phyloP scores from a whole-genome alignment of 805 yeast species.

The Suhomyces emberorum region DNA sequence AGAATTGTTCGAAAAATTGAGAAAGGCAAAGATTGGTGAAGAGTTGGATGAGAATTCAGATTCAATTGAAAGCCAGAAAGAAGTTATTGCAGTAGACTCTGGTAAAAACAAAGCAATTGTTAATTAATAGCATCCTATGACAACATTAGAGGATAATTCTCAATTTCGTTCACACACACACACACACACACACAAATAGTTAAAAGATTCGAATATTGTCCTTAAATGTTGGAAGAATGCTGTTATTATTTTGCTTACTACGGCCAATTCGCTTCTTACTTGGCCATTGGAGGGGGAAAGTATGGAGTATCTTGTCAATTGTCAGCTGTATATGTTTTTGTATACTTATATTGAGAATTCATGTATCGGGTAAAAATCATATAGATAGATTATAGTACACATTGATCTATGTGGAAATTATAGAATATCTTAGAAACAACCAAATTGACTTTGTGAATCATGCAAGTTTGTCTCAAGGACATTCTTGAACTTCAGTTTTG shows the following conservation, averaged over 20 bases:
- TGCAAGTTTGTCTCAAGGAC: conserved; percentile 25
- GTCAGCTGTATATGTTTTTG: too few species aligned
- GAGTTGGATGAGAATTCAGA: conserved; percentile 11
- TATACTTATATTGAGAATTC: background rate
- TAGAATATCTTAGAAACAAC: conserved; percentile 25
- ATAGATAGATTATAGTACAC: too few species aligned
- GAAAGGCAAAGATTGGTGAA: conserved; percentile 15
- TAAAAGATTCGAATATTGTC: too few species aligned
- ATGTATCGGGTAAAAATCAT: background rate
- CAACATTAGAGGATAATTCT: too few species aligned
- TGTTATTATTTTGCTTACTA: background rate
- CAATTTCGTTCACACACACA: conserved; percentile 3
- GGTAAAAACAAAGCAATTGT: background rate
- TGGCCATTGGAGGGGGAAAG: conserved; percentile 7
- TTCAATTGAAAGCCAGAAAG: conserved; percentile 2
- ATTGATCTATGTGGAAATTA: too few species aligned
- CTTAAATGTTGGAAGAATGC: too few species aligned
- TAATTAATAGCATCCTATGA: too few species aligned
- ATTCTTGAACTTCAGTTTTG: conserved; percentile 26
- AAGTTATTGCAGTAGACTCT: conserved; percentile 3
- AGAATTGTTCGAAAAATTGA: conserved; percentile 43
- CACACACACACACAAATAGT: conserved; percentile 5
- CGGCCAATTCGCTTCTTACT: background rate
- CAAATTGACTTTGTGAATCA: conserved; percentile 31
- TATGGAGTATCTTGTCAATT: conserved; percentile 6